These are phyloP conservation scores for Cladosporium sphaerospermum DNA, from an alignment of 2,329 filamentous ascomycete species.

Conservation along the genomic window DNA sequence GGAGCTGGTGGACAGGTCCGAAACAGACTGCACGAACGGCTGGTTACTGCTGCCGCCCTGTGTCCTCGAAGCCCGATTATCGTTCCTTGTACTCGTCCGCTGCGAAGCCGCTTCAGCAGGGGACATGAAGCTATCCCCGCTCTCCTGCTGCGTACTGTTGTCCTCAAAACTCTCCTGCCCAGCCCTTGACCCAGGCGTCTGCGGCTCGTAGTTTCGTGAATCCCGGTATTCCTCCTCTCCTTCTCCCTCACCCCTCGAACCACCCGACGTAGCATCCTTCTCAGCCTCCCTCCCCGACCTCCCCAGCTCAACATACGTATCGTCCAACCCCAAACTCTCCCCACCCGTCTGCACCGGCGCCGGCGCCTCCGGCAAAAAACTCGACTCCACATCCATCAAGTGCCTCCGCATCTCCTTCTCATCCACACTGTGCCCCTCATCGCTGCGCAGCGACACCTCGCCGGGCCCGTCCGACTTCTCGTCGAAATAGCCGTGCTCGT, in stretches of 20 bases:
- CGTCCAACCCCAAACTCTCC: slow-evolving; percentile 33
- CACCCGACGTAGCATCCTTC: background rate
- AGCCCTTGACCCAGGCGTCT: slow-evolving; percentile 13
- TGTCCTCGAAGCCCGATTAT: background rate
- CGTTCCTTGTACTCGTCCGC: background rate
- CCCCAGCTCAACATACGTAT: slow-evolving; percentile 38
- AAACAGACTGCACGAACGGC: slow-evolving; percentile 5
- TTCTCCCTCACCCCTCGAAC: background rate
- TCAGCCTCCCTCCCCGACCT: slow-evolving; percentile 11
- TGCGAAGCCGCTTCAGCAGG: slow-evolving; percentile 8
- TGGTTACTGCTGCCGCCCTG: background rate
- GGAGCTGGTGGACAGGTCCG: slow-evolving; percentile 1
- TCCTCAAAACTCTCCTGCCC: slow-evolving; percentile 13
- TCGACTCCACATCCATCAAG: slow-evolving; percentile 58
- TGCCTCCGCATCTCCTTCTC: slow-evolving; percentile 55
- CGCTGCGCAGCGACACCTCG: slow-evolving; percentile 29
- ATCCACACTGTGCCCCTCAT: slow-evolving; percentile 40
- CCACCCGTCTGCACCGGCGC: slow-evolving; percentile 29
- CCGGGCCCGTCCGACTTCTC: slow-evolving; percentile 20
- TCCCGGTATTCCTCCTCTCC: background rate
- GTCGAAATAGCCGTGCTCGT: slow-evolving; percentile 34
- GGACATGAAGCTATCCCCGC: slow-evolving; percentile 4
- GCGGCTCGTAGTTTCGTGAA: background rate
- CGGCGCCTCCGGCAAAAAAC: slow-evolving; percentile 51
- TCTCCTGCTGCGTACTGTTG: background rate